These are phyloP conservation scores for Solanum piurae DNA, from an alignment of 257 asterid genomes.

Conservation along the genomic window DNA sequence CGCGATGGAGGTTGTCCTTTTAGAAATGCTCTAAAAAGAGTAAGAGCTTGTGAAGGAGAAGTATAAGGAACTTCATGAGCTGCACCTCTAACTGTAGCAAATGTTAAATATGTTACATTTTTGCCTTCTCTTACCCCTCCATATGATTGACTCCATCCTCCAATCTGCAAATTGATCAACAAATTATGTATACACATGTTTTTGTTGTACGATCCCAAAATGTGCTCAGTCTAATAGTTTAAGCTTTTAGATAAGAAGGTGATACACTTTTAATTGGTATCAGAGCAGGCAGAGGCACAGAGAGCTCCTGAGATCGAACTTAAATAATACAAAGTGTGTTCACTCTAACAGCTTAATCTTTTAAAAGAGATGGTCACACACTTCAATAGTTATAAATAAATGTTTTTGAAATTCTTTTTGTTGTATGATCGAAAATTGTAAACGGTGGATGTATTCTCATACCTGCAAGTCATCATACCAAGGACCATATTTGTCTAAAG, in stretches of 20 bases:
- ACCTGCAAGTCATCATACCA: slow-evolving; percentile 26
- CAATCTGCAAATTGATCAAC: background rate
- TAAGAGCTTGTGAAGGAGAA: slow-evolving; percentile 19
- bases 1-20: background rate
- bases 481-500: slow-evolving; percentile 11
- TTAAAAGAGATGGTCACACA: too few species aligned
- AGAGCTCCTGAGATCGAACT: too few species aligned
- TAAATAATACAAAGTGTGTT: too few species aligned
- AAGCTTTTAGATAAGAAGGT: too few species aligned
- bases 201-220: too few species aligned
- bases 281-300: too few species aligned
- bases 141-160: slow-evolving; percentile 14
- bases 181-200: too few species aligned
- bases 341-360: too few species aligned
- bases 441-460: background rate
- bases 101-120: slow-evolving; percentile 7
- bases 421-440: background rate
- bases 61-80: slow-evolving; percentile 18
- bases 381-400: background rate
- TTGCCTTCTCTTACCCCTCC: background rate
- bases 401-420: background rate
- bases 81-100: slow-evolving; percentile 12
- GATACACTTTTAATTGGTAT: too few species aligned
- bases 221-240: too few species aligned
- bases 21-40: slow-evolving; percentile 5